Conservation (phyloP, 805 yeast genomes). For the Myxozyma kluyveri region DNA sequence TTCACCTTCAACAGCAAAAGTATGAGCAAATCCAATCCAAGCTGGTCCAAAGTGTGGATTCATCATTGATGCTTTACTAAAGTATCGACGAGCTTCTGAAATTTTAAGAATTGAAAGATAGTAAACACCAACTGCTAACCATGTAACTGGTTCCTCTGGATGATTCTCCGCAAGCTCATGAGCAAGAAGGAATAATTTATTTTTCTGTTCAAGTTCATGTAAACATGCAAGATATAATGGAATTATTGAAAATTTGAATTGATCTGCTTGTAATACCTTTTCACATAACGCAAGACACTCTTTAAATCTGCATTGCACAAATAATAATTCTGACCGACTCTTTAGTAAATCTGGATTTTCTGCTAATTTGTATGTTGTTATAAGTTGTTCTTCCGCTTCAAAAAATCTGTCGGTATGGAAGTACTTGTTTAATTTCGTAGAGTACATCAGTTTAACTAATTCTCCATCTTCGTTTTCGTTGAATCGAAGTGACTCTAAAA, state of each 20-base stretch:
- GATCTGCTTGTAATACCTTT: constrained; percentile 49
- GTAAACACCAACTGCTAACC: constrained; percentile 91
- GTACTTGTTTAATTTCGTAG: constrained; percentile 72
- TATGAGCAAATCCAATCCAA: constrained; percentile 98
- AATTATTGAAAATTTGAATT: constrained; percentile 64
- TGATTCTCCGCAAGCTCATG: constrained; percentile 83
- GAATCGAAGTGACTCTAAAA: constrained; percentile 62
- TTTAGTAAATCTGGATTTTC: constrained; percentile 68
- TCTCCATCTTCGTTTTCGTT: constrained; percentile 73
- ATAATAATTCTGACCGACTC: constrained; percentile 66
- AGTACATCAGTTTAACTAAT: constrained; percentile 70
- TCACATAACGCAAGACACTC: constrained; percentile 77
- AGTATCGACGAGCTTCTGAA: constrained; percentile 79
- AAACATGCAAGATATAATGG: constrained; percentile 82
- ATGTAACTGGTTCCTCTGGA: constrained; percentile 77
- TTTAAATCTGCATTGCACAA: constrained; percentile 73
- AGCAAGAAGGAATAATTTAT: constrained; percentile 73
- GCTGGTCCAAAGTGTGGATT: constrained; percentile 91
- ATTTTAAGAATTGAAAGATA: constrained; percentile 71
- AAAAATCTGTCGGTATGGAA: constrained; percentile 52
- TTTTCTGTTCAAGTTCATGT: constrained; percentile 78
- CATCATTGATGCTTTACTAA: constrained; percentile 81
- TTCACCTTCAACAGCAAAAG: constrained; percentile 97
- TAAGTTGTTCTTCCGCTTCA: constrained; percentile 63
- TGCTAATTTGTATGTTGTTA: constrained; percentile 68